Evolutionary conservation across 2,329 filamentous ascomycete genomes (phyloP).

Genomic region (Pezicula rhizophila): DNA sequence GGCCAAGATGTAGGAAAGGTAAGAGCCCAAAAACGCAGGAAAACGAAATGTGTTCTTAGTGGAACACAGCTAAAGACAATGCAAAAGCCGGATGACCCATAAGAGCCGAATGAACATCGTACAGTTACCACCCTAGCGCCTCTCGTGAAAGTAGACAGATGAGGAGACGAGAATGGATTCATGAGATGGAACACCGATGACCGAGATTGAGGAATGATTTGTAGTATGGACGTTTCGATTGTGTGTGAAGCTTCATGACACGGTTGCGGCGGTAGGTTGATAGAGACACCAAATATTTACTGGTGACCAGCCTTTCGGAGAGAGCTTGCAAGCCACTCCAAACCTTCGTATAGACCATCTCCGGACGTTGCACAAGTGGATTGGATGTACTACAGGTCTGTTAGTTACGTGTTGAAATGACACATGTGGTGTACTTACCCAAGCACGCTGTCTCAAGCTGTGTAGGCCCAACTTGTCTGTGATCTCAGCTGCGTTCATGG

Average conservation of each 20-base stretch:
- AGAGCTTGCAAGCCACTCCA: conserved; percentile 84
- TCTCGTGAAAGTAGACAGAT: conserved; percentile 26
- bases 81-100: conserved; percentile 23
- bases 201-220: conserved; percentile 23
- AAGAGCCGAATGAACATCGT: conserved; percentile 26
- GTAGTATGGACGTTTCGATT: conserved; percentile 26
- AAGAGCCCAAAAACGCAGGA: conserved; percentile 20
- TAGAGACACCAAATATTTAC: conserved; percentile 36
- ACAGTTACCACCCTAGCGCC: conserved; percentile 30
- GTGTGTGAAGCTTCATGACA: conserved; percentile 19
- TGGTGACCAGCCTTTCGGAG: conserved; percentile 69
- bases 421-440: conserved; percentile 61
- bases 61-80: conserved; percentile 19
- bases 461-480: conserved; percentile 99
- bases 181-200: conserved; percentile 24
- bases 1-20: conserved; percentile 26
- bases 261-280: conserved; percentile 15
- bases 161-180: conserved; percentile 27
- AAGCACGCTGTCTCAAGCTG: conserved; percentile 95
- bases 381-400: conserved; percentile 78
- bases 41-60: conserved; percentile 18
- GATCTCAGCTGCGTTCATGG: conserved; percentile 99
- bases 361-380: conserved; percentile 97
- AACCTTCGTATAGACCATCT: conserved; percentile 99
- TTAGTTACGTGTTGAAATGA: conserved; percentile 12